These are phyloP conservation scores for Eragrostis nindensis DNA, from an alignment of 176 grass and related monocot genomes.

Conservation along the genomic window DNA sequence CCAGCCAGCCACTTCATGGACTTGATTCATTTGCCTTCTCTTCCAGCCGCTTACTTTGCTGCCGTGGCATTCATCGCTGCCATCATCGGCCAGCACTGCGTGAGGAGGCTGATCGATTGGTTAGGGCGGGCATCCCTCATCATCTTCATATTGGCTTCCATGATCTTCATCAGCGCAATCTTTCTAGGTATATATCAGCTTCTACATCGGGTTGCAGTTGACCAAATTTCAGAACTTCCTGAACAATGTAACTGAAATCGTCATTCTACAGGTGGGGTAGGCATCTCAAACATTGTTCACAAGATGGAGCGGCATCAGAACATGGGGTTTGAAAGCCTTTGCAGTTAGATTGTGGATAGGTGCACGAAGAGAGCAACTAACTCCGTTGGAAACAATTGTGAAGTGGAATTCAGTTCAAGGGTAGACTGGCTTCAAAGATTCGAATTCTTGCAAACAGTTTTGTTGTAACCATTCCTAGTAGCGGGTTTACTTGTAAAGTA, in stretches of 20 bases:
- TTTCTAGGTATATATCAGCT: conserved; percentile 48
- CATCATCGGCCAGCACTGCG: conserved; percentile 48
- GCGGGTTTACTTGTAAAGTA: too few species aligned
- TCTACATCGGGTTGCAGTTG: background rate
- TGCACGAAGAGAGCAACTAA: too few species aligned
- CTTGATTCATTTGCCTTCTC: background rate
- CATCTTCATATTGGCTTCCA: conserved; percentile 73
- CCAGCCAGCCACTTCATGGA: background rate
- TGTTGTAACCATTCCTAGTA: too few species aligned
- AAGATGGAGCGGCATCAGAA: conserved; percentile 57
- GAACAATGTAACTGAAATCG: background rate
- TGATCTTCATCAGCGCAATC: conserved; percentile 66
- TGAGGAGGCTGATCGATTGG: conserved; percentile 60
- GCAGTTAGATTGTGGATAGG: conserved; percentile 27
- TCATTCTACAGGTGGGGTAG: conserved; percentile 54
- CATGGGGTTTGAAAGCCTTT: conserved; percentile 78
- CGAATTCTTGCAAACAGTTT: too few species aligned
- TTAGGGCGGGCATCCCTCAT: conserved; percentile 71
- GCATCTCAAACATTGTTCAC: conserved; percentile 54
- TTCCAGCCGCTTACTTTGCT: conserved; percentile 65
- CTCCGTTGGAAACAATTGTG: too few species aligned
- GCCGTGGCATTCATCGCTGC: conserved; percentile 49
- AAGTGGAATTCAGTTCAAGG: too few species aligned
- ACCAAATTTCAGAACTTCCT: background rate
- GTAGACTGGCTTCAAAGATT: too few species aligned